Evolutionary conservation across 2,329 filamentous ascomycete genomes (phyloP).

Genomic region (Penicillium carneum): DNA sequence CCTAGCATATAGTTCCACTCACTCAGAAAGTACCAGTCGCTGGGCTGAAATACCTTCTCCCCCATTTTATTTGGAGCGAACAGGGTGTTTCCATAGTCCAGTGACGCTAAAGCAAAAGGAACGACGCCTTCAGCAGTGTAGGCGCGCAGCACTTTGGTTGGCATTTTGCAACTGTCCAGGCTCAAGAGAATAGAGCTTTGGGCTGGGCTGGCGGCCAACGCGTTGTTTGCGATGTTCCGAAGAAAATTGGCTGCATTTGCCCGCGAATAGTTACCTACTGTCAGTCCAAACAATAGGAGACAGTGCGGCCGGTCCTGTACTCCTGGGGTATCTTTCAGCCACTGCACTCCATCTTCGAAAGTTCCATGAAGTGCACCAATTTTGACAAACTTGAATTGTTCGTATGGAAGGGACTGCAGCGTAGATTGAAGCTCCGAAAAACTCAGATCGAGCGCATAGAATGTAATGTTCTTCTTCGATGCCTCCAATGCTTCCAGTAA

Average conservation of each 20-base stretch:
- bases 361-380: constrained; percentile 5
- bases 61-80: neutral
- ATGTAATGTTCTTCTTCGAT: neutral
- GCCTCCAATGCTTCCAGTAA: constrained; percentile 7
- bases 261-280: constrained; percentile 5
- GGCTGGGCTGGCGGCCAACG: neutral
- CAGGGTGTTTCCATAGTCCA: neutral
- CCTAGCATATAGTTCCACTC: constrained; percentile 21
- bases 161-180: constrained; percentile 1
- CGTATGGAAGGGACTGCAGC: neutral
- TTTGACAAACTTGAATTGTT: neutral
- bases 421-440: constrained; percentile 3
- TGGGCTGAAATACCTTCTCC: neutral
- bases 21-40: constrained; percentile 21
- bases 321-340: constrained; percentile 1
- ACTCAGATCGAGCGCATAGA: neutral
- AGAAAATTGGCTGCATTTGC: neutral
- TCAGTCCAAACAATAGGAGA: constrained; percentile 4
- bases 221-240: neutral
- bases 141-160: constrained; percentile 6
- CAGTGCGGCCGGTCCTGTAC: constrained; percentile 3
- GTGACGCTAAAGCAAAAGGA: neutral
- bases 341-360: constrained; percentile 4
- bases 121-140: constrained; percentile 2
- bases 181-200: neutral